Base-by-base conservation (phyloP, 1,284 basidiomycete species). In the Athelia sp. region DNA sequence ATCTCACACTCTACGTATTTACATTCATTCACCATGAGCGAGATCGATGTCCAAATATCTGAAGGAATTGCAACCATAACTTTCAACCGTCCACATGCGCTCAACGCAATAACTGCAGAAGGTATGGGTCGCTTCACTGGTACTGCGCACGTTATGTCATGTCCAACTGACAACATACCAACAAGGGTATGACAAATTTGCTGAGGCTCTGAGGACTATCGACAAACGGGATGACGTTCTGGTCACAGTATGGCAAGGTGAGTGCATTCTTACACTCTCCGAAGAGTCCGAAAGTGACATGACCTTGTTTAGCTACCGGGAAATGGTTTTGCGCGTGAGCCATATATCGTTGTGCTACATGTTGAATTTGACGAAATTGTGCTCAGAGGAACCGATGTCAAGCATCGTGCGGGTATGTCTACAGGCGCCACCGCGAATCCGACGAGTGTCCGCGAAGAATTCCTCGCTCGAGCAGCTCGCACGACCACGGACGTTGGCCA, bases 241-340 rank as follows among this genome's bases (percentile, higher is more conserved):
- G 23, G 75, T 78, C 18, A 87, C 84, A 2, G 65, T 87, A 8
- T 79, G 82, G 76, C 84, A 85, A 73, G 83, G 84, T 78, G 52
- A 34, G 69, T 60, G 34, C 6, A 32, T 2, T 44, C 35, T n/a
- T n/a, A n/a, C 43, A 21, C 24, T 42, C 29, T 46, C 19, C 15
- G 19, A 38, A 6, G 19, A 29, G 45, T n/a, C 34, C 23, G 15
- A 40, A 40, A 17, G n/a, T 40, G 15, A 40, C 36, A 46, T 51
- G 21, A 40, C 21, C 40, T 38, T 32, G 52, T 48, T 26, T 47
- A 86, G 84, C 81, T 8, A 81, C 70, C 32, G 84, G 84, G 1
- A 76, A 70, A 50, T 87, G 82, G 82, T 87, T 87, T 62, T 87
- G 82, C 67, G 76, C 84, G 84, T 87, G 60, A 60, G 82, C 65